Evolutionary conservation across 2,329 filamentous ascomycete genomes (phyloP).

Genomic region (Apiospora kogelbergensis): DNA sequence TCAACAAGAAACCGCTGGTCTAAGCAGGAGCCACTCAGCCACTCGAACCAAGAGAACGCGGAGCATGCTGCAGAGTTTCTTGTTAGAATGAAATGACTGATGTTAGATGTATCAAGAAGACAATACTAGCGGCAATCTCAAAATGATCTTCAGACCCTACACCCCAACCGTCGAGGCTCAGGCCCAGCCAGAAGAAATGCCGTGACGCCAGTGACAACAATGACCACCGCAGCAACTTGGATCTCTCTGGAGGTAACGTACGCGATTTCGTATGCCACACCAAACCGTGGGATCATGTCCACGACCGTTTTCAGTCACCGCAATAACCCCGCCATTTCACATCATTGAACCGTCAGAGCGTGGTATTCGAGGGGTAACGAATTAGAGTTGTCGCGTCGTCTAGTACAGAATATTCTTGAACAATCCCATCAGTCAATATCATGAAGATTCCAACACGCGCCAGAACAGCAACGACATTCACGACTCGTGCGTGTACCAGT

Average conservation of each 20-base stretch:
- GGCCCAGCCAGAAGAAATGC: background rate
- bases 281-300: background rate
- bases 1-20: background rate
- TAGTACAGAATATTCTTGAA: background rate
- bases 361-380: background rate
- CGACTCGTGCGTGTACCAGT: background rate
- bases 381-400: constrained; percentile 3
- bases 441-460: background rate
- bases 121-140: background rate
- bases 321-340: background rate
- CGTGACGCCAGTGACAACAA: background rate
- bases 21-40: background rate
- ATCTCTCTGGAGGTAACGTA: background rate
- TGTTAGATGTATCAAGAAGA: background rate
- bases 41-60: background rate
- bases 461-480: background rate
- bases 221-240: background rate
- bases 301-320: background rate
- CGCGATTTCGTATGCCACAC: background rate
- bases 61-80: background rate
- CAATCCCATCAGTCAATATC: background rate
- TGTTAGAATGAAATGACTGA: background rate
- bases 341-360: constrained; percentile 1
- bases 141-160: background rate
- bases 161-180: background rate